A percentile compares a stretch with the other conserved stretches of the same genome.
phyloP scores from a whole-genome alignment of 768 basidiomycete species.

The Strobilomyces confusus region DNA sequence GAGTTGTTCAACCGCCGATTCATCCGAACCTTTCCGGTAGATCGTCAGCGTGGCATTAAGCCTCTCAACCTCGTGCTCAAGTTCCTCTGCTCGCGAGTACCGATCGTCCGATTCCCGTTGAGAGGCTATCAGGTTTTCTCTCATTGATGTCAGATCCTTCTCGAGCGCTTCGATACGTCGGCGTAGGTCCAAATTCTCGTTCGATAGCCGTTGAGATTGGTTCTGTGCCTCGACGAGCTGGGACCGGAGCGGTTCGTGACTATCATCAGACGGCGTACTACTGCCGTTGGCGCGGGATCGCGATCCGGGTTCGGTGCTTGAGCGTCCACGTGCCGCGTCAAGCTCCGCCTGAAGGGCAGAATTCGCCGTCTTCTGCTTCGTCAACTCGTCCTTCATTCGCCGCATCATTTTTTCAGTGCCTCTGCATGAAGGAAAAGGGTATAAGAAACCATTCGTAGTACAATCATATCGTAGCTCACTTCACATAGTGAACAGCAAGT shows the following conservation, averaged over 20 bases:
- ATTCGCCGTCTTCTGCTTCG: conserved; percentile 83
- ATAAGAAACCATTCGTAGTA: conserved; percentile 14
- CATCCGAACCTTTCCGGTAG: conserved; percentile 72
- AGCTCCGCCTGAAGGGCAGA: conserved; percentile 80
- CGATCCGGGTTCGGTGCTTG: conserved; percentile 48
- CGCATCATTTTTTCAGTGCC: conserved; percentile 98
- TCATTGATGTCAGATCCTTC: conserved; percentile 67
- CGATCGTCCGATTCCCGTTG: conserved; percentile 81
- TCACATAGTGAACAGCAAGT: conserved; percentile 95
- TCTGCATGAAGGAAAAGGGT: conserved; percentile 38
- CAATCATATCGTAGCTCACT: conserved; percentile 50
- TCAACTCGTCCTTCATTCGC: conserved; percentile 92
- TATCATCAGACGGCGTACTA: conserved; percentile 75
- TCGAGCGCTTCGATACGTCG: conserved; percentile 70
- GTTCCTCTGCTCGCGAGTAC: conserved; percentile 68
- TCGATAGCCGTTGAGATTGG: conserved; percentile 64
- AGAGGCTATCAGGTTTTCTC: conserved; percentile 63
- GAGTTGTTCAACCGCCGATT: conserved; percentile 76
- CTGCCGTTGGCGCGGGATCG: conserved; percentile 67
- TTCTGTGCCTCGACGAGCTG: conserved; percentile 79
- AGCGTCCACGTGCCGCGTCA: conserved; percentile 61
- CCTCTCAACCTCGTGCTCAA: conserved; percentile 76
- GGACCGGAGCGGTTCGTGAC: conserved; percentile 55
- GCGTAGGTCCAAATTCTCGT: conserved; percentile 74
- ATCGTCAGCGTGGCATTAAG: conserved; percentile 69